These are phyloP conservation scores for Clonostachys rhizophaga DNA, from an alignment of 2,329 filamentous ascomycete species.

Conservation along the genomic window DNA sequence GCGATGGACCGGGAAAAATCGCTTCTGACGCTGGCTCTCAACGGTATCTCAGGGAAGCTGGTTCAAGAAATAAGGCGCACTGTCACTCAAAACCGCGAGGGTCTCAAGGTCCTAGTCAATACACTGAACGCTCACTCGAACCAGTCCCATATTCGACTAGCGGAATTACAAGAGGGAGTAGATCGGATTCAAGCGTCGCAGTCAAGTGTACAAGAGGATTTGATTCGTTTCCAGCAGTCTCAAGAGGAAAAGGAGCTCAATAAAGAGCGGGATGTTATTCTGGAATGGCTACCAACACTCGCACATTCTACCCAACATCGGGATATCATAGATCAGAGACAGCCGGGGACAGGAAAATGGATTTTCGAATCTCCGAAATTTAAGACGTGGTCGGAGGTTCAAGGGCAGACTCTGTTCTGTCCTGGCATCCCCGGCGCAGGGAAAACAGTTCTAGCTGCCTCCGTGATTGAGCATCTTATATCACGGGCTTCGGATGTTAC, in stretches of 20 bases:
- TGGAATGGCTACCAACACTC: constrained; percentile 30
- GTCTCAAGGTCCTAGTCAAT: no score
- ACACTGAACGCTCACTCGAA: no score
- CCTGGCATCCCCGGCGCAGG: constrained; percentile 40
- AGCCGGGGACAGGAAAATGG: constrained; percentile 37
- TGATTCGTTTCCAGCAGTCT: no score
- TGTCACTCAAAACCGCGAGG: background rate
- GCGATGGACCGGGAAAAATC: constrained; percentile 1
- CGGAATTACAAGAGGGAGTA: no score
- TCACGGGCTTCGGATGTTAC: constrained; percentile 9
- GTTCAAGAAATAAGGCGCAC: background rate
- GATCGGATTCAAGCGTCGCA: no score
- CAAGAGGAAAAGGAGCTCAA: background rate
- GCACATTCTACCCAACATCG: constrained; percentile 31
- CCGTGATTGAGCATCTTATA: constrained; percentile 32
- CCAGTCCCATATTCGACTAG: no score
- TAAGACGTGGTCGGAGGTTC: constrained; percentile 16
- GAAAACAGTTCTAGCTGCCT: constrained; percentile 38
- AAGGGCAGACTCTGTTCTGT: constrained; percentile 32
- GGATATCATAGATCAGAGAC: constrained; percentile 24
- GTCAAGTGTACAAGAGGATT: no score
- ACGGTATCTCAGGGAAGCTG: background rate
- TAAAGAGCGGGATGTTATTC: constrained; percentile 6
- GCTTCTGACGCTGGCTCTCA: background rate
- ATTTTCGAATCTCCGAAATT: constrained; percentile 31